phyloP scores from a whole-genome alignment of 169 alveolate genomes.

The Cryptosporidium sp. region DNA sequence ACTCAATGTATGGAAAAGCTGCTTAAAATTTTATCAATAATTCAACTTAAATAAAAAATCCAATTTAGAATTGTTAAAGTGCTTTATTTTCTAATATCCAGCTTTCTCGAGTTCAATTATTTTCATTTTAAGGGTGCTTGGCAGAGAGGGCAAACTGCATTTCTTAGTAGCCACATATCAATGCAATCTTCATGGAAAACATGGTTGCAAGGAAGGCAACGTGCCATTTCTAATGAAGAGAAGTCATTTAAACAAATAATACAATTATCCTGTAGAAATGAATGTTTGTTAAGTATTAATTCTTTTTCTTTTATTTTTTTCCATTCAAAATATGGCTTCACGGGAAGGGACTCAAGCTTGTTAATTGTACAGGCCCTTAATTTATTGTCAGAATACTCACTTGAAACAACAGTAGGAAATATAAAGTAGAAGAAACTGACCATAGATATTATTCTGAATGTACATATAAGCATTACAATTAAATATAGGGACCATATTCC shows the following conservation, averaged over 20 bases:
- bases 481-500: conserved; percentile 49
- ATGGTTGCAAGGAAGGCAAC: conserved; percentile 86
- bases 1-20: neutral
- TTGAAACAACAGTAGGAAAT: conserved; percentile 44
- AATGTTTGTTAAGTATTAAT: neutral
- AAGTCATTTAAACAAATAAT: conserved; percentile 74
- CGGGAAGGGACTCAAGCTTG: conserved; percentile 49
- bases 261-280: conserved; percentile 57
- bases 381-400: conserved; percentile 49
- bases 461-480: conserved; percentile 41
- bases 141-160: conserved; percentile 80
- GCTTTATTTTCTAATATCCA: neutral
- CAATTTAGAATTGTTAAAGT: neutral
- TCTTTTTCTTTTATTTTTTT: conserved; percentile 37
- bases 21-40: neutral
- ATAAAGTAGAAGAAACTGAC: conserved; percentile 52
- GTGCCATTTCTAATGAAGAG: conserved; percentile 63
- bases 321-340: conserved; percentile 63
- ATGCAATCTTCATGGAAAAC: conserved; percentile 83
- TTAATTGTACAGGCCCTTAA: conserved; percentile 27
- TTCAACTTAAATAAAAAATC: neutral
- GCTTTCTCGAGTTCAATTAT: neutral
- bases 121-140: conserved; percentile 33
- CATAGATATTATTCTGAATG: conserved; percentile 47
- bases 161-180: conserved; percentile 84